Evolutionary conservation across 2,329 filamentous ascomycete genomes (phyloP), one percentile per base, ranked within the genome.

Genomic region (Microdochium nivale): DNA sequence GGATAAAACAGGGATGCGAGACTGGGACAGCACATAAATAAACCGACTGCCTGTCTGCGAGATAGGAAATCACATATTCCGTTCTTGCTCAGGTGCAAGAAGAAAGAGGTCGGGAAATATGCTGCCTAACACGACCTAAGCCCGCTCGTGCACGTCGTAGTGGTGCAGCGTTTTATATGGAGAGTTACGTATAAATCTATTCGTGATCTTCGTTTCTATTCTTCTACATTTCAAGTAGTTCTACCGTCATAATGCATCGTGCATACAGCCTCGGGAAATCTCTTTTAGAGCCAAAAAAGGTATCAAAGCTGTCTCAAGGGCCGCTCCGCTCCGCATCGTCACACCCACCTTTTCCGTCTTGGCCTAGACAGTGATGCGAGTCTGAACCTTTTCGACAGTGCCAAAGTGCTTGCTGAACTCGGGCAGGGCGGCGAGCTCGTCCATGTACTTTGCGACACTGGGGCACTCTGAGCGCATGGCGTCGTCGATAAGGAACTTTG

Each of bases 391-490:
- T 51, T 60, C 56, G 21, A 66, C 44, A 25, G 65, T 60, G 3
- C 66, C 67, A 54, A 65, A 65, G 8, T 56, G 50, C 52, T 59
- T 57, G 56, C 65, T 66, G 58, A 69, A 57, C 61, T 68, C 67
- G 2, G 62, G 61, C 4, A 61, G 48, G 33, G 56, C 60, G 24
- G 61, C 52, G 5, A 71, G 53, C n/a, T 55, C 53, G 54, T 67
- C 56, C 13, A 67, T 14, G 50, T 68, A 72, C 9, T 59, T 61
- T 16, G 62, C 56, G 5, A 67, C 55, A 13, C 58, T 62, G 9
- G 69, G 69, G 19, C 62, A 49, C 2, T 50, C 53, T 60, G 67
- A 65, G 52, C 64, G 59, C 63, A 67, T 65, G 59, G 69, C 67
- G 8, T 58, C 58, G 40, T 69, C 66, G 43, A 67, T 47, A 24